A percentile compares a stretch with the other conserved stretches of the same genome.
Evolutionary conservation across 345 rosid species (phyloP).

Genomic region (Pseudoturritis turrita): DNA sequence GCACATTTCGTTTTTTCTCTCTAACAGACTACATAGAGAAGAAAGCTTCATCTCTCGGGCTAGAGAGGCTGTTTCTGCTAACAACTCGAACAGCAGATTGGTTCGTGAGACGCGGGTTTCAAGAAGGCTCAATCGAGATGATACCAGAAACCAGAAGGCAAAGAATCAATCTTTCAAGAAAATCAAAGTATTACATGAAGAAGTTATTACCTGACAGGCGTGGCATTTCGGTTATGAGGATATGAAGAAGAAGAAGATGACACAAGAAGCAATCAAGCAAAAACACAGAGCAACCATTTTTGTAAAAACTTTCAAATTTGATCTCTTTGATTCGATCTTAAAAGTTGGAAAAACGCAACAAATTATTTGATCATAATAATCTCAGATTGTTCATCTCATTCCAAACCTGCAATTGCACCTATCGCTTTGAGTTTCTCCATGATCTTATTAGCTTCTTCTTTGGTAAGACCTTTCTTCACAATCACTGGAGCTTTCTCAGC

Average conservation of each 20-base stretch:
- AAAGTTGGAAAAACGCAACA: not conserved
- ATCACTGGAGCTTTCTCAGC: slow-evolving; percentile 83
- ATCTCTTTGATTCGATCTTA: not conserved
- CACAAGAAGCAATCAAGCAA: not conserved
- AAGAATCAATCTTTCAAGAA: slow-evolving; percentile 68
- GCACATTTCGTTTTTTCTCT: not conserved
- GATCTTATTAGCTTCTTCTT: slow-evolving; percentile 65
- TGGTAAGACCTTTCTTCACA: slow-evolving; percentile 62
- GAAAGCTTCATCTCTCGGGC: slow-evolving; percentile 69
- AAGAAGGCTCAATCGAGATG: slow-evolving; percentile 62
- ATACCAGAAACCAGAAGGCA: slow-evolving; percentile 65
- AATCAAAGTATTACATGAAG: slow-evolving; percentile 77
- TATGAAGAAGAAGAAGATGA: slow-evolving; percentile 14
- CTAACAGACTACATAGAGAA: slow-evolving; percentile 79
- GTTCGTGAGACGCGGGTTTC: slow-evolving; percentile 78
- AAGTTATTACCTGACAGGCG: slow-evolving; percentile 58
- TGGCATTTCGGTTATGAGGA: slow-evolving; percentile 47
- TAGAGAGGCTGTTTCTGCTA: slow-evolving; percentile 70
- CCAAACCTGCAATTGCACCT: slow-evolving; percentile 69
- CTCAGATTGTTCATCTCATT: slow-evolving; percentile 29
- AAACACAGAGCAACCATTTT: not conserved
- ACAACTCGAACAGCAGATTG: slow-evolving; percentile 91
- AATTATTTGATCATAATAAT: not conserved
- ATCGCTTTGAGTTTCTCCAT: slow-evolving; percentile 62
- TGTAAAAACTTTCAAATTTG: not conserved